Evolutionary conservation across 2,329 filamentous ascomycete species (phyloP).

Genomic region (Talaromyces islandicus): DNA sequence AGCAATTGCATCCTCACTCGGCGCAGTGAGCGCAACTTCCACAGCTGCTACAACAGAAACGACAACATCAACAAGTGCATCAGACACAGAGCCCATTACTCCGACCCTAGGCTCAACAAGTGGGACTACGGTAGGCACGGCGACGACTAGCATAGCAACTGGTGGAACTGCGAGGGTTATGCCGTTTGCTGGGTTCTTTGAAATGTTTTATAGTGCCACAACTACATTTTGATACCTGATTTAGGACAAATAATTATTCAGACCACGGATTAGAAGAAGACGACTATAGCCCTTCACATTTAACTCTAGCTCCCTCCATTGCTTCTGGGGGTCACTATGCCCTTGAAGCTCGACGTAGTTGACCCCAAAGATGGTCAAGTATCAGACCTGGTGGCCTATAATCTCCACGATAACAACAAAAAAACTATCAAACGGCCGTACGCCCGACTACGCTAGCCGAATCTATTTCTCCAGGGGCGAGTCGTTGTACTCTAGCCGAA

Average conservation of each 20-base stretch:
- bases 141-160: slow-evolving; percentile 13
- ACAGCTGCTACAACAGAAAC: neutral
- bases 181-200: slow-evolving; percentile 3
- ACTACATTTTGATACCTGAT: neutral
- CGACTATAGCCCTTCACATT: too few species aligned
- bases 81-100: neutral
- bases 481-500: too few species aligned
- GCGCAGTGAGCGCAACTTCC: neutral
- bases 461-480: too few species aligned
- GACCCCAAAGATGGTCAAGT: too few species aligned
- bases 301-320: too few species aligned
- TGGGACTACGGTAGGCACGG: neutral
- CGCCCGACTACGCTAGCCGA: too few species aligned
- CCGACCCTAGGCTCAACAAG: slow-evolving; percentile 6
- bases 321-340: too few species aligned
- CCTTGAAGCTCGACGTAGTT: too few species aligned
- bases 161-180: slow-evolving; percentile 15
- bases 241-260: neutral
- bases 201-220: neutral
- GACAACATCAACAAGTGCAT: neutral
- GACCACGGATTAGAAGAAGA: too few species aligned
- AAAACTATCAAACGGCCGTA: too few species aligned
- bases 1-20: neutral
- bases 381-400: too few species aligned
- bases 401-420: too few species aligned